A percentile compares a stretch with the other conserved stretches of the same genome.
Conservation (phyloP, 805 yeast species). For the Wickerhamomyces kurtzmanii region DNA sequence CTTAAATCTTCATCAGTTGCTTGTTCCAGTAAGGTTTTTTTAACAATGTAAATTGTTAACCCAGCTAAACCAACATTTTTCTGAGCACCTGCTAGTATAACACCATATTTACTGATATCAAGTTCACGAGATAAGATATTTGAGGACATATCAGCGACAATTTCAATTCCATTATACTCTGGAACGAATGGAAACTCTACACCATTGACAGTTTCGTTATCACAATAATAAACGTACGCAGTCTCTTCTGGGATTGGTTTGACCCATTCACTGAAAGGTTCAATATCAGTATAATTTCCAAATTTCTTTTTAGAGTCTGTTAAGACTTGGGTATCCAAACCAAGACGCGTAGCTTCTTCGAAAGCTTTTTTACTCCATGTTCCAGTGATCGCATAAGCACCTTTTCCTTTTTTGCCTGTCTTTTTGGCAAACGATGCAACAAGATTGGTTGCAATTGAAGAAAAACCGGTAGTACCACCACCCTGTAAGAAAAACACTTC, state of each 20-base stretch:
- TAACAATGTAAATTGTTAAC: constrained; percentile 81
- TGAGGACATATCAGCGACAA: constrained; percentile 93
- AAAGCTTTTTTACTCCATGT: constrained; percentile 85
- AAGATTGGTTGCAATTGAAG: constrained; percentile 77
- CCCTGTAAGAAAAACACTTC: constrained; percentile 95
- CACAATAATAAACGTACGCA: constrained; percentile 86
- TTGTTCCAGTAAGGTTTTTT: constrained; percentile 64
- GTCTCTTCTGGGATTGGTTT: constrained; percentile 48
- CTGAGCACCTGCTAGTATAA: constrained; percentile 97
- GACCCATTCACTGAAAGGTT: constrained; percentile 54
- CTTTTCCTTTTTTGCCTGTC: constrained; percentile 68
- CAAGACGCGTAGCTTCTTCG: constrained; percentile 82
- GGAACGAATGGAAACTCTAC: constrained; percentile 54
- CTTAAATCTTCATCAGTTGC: constrained; percentile 54
- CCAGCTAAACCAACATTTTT: constrained; percentile 98
- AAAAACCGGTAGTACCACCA: constrained; percentile 95
- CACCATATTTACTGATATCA: constrained; percentile 78
- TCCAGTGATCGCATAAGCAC: constrained; percentile 87
- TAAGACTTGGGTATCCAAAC: constrained; percentile 61
- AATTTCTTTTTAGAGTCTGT: constrained; percentile 47
- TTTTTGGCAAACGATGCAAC: constrained; percentile 64
- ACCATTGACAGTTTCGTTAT: constrained; percentile 96
- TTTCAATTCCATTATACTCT: constrained; percentile 57
- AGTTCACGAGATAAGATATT: constrained; percentile 75
- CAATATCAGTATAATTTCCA: constrained; percentile 61